Evolutionary conservation across 768 basidiomycete species (phyloP).

Genomic region (Strobilomyces echinocephalus): DNA sequence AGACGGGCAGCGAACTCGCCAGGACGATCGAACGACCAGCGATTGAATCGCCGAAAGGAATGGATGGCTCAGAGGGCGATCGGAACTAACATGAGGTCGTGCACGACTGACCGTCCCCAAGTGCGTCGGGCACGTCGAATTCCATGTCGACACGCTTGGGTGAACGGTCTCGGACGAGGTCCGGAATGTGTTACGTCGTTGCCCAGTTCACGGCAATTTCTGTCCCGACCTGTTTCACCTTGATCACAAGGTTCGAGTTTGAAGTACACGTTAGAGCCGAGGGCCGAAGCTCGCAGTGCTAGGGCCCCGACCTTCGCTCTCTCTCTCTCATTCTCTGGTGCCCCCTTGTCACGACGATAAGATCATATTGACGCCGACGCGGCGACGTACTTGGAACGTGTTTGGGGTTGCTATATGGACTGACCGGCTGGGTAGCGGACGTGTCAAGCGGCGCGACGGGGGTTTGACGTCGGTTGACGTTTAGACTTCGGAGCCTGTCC

Average conservation of each 20-base stretch:
- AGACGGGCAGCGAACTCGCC: neutral
- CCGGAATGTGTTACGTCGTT: neutral
- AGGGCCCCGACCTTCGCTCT: slow-evolving; percentile 3
- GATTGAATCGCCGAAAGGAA: neutral
- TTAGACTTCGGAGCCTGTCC: slow-evolving; percentile 13
- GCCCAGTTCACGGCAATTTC: neutral
- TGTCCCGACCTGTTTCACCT: slow-evolving; percentile 1
- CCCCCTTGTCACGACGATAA: slow-evolving; percentile 7
- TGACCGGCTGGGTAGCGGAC: no score
- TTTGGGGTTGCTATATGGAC: slow-evolving; percentile 4
- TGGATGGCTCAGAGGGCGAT: neutral
- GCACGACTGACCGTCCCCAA: neutral
- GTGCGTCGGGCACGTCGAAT: neutral
- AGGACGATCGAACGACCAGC: neutral
- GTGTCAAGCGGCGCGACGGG: neutral
- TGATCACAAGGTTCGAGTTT: slow-evolving; percentile 1
- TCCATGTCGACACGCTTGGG: neutral
- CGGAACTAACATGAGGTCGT: slow-evolving; percentile 10
- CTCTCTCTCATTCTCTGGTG: no score
- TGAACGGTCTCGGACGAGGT: neutral
- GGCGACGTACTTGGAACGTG: slow-evolving; percentile 6
- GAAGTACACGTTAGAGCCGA: slow-evolving; percentile 1
- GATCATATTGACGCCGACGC: neutral
- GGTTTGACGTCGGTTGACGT: neutral
- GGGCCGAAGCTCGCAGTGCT: neutral